Conservation (phyloP, 371 early-diverging fungal genomes). For the Choanephora cucurbitarum region DNA sequence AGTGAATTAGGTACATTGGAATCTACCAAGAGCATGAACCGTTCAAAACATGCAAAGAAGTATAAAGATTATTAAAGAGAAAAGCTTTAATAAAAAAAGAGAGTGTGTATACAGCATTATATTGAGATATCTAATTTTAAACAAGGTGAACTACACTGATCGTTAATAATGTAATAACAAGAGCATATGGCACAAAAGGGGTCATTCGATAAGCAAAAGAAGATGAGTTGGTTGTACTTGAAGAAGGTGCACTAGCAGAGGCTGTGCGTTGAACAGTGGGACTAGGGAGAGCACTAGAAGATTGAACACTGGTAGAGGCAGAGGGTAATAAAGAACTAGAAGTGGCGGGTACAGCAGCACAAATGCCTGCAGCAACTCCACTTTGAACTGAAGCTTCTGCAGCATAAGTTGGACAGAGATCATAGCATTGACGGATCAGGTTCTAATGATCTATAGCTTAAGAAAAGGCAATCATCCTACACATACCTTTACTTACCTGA, state of each 20-base stretch:
- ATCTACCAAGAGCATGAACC: background rate
- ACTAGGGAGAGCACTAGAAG: slow-evolving; percentile 5
- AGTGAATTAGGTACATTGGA: background rate
- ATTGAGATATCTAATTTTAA: background rate
- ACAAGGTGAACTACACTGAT: background rate
- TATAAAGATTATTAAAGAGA: background rate
- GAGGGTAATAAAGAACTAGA: slow-evolving; percentile 8
- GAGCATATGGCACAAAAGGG: background rate
- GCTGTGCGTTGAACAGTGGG: slow-evolving; percentile 2
- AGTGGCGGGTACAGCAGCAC: slow-evolving; percentile 29
- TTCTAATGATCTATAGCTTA: slow-evolving; percentile 10
- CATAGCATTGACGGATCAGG: slow-evolving; percentile 32
- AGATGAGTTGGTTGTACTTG: background rate
- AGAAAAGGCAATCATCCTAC: background rate
- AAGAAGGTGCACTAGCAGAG: slow-evolving; percentile 11
- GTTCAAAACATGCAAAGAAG: background rate
- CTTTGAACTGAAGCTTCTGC: slow-evolving; percentile 26
- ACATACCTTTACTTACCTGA: slow-evolving; percentile 14
- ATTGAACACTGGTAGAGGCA: background rate
- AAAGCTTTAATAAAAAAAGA: no score
- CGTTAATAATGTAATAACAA: background rate
- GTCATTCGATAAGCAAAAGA: background rate
- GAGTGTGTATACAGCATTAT: no score
- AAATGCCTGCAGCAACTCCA: slow-evolving; percentile 26
- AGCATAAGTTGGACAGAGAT: slow-evolving; percentile 34